Percentiles rank a stretch among this genome's conserved stretches.
Conservation (phyloP, 768 basidiomycete genomes). For the Agrocybe praecox region DNA sequence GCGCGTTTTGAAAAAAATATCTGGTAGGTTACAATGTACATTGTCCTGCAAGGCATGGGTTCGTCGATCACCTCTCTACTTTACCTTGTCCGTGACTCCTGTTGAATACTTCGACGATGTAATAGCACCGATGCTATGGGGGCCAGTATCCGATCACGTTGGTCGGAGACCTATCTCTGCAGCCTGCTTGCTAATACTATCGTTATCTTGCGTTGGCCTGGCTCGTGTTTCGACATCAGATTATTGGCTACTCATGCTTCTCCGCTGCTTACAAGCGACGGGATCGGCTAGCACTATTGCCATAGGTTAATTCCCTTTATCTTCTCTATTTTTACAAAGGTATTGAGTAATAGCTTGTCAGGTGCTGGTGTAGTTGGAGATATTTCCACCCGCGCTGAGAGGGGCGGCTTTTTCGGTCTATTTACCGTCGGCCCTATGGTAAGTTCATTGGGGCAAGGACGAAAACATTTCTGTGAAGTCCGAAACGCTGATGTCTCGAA, state of each 20-base stretch:
- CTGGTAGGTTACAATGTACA: constrained; percentile 64
- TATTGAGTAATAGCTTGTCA: constrained; percentile 18
- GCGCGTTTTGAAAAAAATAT: background rate
- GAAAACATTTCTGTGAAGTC: background rate
- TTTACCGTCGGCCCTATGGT: constrained; percentile 71
- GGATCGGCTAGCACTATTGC: constrained; percentile 83
- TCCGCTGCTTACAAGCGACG: constrained; percentile 80
- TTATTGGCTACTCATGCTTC: constrained; percentile 79
- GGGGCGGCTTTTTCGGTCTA: constrained; percentile 74
- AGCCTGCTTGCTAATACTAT: constrained; percentile 62
- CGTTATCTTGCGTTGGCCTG: constrained; percentile 65
- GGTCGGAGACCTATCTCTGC: constrained; percentile 70
- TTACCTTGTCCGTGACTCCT: background rate
- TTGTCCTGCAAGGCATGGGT: constrained; percentile 70
- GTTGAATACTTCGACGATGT: background rate
- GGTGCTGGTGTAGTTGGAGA: constrained; percentile 82
- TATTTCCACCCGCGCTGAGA: constrained; percentile 70
- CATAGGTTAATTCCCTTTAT: constrained; percentile 43
- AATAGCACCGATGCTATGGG: constrained; percentile 69
- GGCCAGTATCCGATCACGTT: constrained; percentile 64
- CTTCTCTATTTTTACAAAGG: background rate
- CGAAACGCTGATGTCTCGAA: no score
- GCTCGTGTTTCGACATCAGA: constrained; percentile 52
- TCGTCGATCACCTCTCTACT: constrained; percentile 15
- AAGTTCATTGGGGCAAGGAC: background rate